Evolutionary conservation across 192 early-diverging fungal species (phyloP).

Genomic region (Haplosporangium gracile): DNA sequence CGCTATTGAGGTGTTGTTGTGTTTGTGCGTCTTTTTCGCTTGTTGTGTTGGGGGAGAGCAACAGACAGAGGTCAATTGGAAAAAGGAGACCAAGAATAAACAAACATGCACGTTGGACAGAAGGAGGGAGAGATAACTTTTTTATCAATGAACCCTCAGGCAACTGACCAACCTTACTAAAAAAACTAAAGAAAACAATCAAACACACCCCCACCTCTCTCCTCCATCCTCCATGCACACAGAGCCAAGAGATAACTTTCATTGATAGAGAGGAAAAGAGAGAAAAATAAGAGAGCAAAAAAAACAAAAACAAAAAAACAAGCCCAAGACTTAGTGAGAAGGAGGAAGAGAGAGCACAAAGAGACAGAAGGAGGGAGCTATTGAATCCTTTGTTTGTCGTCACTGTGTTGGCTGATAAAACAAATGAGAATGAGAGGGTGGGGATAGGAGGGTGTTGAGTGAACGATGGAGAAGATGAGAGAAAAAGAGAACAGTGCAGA

Average conservation of each 20-base stretch:
- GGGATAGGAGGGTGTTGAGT: neutral
- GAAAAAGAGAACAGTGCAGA: neutral
- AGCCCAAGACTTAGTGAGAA: neutral
- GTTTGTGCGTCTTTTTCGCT: too few relatives aligned
- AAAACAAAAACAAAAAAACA: neutral
- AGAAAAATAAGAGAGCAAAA: neutral
- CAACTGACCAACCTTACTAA: constrained; percentile 6
- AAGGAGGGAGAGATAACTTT: neutral
- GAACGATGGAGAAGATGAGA: neutral
- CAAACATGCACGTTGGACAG: constrained; percentile 1
- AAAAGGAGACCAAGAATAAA: neutral
- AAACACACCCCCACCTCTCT: neutral
- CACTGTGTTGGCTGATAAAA: constrained; percentile 1
- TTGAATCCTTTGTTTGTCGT: too few relatives aligned
- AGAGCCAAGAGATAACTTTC: constrained; percentile 5
- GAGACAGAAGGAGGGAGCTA: neutral
- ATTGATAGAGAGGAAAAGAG: neutral
- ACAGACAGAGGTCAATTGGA: neutral
- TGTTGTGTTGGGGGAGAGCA: neutral
- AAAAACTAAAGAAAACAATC: neutral
- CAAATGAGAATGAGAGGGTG: neutral
- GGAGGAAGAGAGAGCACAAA: neutral
- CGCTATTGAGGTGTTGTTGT: too few relatives aligned
- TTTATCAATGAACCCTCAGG: constrained; percentile 3
- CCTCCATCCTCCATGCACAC: neutral